These are phyloP conservation scores for Physaria fendleri DNA, from an alignment of 345 rosid genomes.

Conservation along the genomic window DNA sequence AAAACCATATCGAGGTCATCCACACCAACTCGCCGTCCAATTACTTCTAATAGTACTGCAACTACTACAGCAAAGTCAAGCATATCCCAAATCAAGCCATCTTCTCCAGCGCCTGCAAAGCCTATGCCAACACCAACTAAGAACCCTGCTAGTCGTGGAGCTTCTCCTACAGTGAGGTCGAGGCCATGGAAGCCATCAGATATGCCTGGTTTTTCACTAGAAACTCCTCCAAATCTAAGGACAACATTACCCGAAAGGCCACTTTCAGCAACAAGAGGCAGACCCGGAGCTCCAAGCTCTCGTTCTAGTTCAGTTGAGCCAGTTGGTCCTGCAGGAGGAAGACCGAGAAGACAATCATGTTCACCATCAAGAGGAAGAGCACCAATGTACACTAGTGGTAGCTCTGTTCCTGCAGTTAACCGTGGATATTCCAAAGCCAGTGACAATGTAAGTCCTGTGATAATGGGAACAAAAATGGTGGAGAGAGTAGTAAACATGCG, in stretches of 20 bases:
- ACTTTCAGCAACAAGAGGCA: constrained; percentile 86
- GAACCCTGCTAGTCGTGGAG: constrained; percentile 54
- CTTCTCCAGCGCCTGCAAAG: constrained; percentile 41
- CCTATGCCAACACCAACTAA: constrained; percentile 38
- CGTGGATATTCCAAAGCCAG: constrained; percentile 55
- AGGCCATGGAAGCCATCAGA: constrained; percentile 98
- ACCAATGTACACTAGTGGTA: constrained; percentile 60
- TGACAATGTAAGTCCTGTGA: constrained; percentile 78
- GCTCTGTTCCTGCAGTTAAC: constrained; percentile 85
- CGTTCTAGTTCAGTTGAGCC: constrained; percentile 89
- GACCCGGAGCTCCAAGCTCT: constrained; percentile 90
- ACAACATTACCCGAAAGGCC: constrained; percentile 85
- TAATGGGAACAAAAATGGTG: constrained; percentile 91
- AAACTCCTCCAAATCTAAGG: constrained; percentile 94
- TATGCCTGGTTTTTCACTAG: constrained; percentile 95
- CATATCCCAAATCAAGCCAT: constrained; percentile 45
- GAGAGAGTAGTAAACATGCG: constrained; percentile 96
- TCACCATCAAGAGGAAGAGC: constrained; percentile 91
- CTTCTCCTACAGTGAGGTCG: constrained; percentile 72
- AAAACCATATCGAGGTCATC: constrained; percentile 70
- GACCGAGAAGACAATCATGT: constrained; percentile 87
- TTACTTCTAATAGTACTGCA: constrained; percentile 45
- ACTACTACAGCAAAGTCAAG: constrained; percentile 28
- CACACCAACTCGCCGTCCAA: constrained; percentile 83
- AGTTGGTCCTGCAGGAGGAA: constrained; percentile 43